Percentiles rank a stretch among this genome's conserved stretches.
Evolutionary conservation across 345 rosid species (phyloP).

Genomic region (Litchi chinensis): DNA sequence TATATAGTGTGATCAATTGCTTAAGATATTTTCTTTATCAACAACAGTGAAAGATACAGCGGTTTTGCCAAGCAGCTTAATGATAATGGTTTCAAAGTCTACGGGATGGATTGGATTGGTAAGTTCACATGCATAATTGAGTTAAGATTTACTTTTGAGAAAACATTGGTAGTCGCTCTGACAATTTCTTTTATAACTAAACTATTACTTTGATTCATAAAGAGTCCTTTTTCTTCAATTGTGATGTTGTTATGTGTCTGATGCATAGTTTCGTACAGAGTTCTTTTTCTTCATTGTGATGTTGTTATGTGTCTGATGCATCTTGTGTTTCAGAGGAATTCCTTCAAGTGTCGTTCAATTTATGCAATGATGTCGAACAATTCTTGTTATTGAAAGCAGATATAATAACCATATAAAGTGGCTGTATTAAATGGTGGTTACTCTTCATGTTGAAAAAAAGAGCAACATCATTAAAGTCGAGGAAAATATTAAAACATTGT

Average conservation of each 20-base stretch:
- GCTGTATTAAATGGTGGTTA: background rate
- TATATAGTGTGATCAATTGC: background rate
- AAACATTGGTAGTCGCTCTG: background rate
- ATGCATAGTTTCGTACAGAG: too few relatives aligned
- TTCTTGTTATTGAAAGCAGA: background rate
- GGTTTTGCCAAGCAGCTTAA: slow-evolving; percentile 84
- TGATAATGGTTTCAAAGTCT: slow-evolving; percentile 82
- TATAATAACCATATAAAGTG: background rate
- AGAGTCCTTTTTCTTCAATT: background rate
- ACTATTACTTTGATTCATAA: background rate
- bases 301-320: too few relatives aligned
- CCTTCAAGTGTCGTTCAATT: background rate
- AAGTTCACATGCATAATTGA: slow-evolving; percentile 24
- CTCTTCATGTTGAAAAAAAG: background rate
- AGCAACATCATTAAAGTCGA: background rate
- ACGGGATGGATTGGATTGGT: slow-evolving; percentile 98
- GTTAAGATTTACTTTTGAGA: background rate
- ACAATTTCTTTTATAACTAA: background rate
- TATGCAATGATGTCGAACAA: too few relatives aligned
- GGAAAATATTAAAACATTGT: background rate
- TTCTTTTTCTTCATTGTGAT: too few relatives aligned
- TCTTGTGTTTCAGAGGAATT: background rate
- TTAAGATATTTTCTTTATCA: background rate
- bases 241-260: background rate
- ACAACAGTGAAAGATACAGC: slow-evolving; percentile 77